These are phyloP conservation scores for Phytophthora ohioensis DNA, from an alignment of 352 stramenopile genomes.

Conservation along the genomic window DNA sequence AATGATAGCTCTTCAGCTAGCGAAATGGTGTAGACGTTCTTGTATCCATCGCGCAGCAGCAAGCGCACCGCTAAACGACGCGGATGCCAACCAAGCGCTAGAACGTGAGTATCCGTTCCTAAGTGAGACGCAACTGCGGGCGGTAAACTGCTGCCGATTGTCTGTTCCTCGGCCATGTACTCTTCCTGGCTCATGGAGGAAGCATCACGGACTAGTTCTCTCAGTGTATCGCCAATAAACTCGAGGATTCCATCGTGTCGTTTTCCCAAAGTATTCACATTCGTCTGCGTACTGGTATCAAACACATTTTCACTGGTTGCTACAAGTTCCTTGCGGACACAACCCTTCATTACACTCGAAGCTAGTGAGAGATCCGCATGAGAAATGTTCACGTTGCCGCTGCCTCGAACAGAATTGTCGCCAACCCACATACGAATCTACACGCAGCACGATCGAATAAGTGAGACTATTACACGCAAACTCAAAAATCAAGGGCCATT, in stretches of 20 bases:
- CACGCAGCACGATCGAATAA: conserved; percentile 9
- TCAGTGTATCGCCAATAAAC: conserved; percentile 41
- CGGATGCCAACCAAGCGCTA: conserved; percentile 40
- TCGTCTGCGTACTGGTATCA: background rate
- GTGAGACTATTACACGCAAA: conserved; percentile 7
- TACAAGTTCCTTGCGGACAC: conserved; percentile 43
- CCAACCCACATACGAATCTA: conserved; percentile 62
- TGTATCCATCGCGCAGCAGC: conserved; percentile 40
- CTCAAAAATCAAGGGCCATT: background rate
- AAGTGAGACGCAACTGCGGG: conserved; percentile 34
- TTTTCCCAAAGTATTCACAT: conserved; percentile 7
- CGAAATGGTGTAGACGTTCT: conserved; percentile 44
- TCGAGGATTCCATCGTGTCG: conserved; percentile 30
- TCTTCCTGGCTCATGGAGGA: conserved; percentile 26
- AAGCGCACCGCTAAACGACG: conserved; percentile 20
- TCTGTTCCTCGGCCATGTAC: conserved; percentile 21
- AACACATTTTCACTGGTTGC: background rate
- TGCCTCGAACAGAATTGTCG: background rate
- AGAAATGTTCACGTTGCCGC: conserved; percentile 17
- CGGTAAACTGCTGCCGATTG: conserved; percentile 25
- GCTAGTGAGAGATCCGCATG: conserved; percentile 28
- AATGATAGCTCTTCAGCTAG: conserved; percentile 22
- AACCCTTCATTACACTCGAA: conserved; percentile 63
- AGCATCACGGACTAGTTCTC: conserved; percentile 23
- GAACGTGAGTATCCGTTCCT: conserved; percentile 26